Base-by-base conservation (phyloP, 768 basidiomycete species). In the Lactifluus piperatus region DNA sequence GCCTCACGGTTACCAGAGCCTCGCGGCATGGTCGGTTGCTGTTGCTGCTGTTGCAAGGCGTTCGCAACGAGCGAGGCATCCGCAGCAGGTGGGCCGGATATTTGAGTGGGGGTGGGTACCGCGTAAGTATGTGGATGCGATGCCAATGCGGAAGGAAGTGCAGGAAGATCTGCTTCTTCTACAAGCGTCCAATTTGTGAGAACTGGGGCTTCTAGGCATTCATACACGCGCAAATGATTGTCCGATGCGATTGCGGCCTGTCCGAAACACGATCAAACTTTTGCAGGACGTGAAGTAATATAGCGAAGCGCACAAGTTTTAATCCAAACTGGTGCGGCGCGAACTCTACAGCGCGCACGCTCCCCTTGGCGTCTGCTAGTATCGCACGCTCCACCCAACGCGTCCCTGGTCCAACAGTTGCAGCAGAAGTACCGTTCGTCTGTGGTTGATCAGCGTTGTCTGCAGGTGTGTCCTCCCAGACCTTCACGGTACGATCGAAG, bases 161-260 rank as follows among this genome's bases (percentile, higher is more conserved):
- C 68, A 16, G 75, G 77, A 5, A 91, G 75, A 68, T 94, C 91
- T n/a, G 91, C 74, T 67, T 91, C 88, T 62, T 91, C 84, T 0
- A 77, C 71, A 2, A 91, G 77, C 46, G 83, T 81, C 89, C 91
- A 94, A 3, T 80, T 81, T n/a, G 80, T 73, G 52, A 89, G 77
- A 24, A 77, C 75, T 0, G 82, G 82, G 65, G 84, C 86, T 54
- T 94, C 91, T 24, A 92, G 75, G 69, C 90, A 93, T 69, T 97
- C 92, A 71, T 97, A 97, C 50, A 97, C 79, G 32, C 95, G 82
- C 8, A 98, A 78, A 57, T 83, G 75, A 62, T 88, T 91, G 73
- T 98, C 95, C 0, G 91, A 84, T 1, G 95, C 81, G 37, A 98
- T 85, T 0, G 89, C 81, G 1, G 94, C 95, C 91, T 95, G 62